These are phyloP conservation scores for Coemansia sp. DNA, from an alignment of 192 early-diverging fungal species.

Conservation along the genomic window DNA sequence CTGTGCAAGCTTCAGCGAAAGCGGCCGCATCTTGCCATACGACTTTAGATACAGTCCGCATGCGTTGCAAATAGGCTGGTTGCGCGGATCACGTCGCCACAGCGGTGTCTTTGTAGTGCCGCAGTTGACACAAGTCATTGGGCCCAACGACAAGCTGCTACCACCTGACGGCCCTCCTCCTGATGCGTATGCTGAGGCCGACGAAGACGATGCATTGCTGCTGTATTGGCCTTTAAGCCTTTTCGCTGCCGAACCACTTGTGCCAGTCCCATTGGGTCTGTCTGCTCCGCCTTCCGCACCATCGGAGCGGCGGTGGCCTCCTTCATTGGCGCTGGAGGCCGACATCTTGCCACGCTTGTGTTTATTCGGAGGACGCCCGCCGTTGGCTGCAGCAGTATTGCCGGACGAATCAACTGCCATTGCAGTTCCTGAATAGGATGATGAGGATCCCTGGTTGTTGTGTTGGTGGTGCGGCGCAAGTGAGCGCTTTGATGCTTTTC, in stretches of 20 bases:
- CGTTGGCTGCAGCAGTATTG: constrained; percentile 1
- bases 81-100: constrained; percentile 73
- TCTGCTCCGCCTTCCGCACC: background rate
- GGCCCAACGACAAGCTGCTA: constrained; percentile 19
- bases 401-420: background rate
- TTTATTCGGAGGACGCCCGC: constrained; percentile 1
- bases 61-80: constrained; percentile 80
- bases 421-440: background rate
- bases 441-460: background rate
- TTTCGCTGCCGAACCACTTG: too few relatives aligned
- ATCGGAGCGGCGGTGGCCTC: background rate
- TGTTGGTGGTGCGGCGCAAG: constrained; percentile 2
- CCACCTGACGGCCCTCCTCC: too few relatives aligned
- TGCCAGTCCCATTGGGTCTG: background rate
- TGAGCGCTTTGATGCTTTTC: constrained; percentile 27
- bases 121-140: constrained; percentile 71
- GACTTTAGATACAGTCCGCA: constrained; percentile 62
- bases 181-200: background rate
- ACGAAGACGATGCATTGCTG: background rate
- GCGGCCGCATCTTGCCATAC: constrained; percentile 55
- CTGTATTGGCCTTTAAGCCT: background rate
- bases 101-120: constrained; percentile 76
- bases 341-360: constrained; percentile 22
- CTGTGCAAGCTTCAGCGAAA: constrained; percentile 46
- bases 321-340: background rate